Conservation (phyloP, 106 monocot species). For the Dioscorea dumetorum region DNA sequence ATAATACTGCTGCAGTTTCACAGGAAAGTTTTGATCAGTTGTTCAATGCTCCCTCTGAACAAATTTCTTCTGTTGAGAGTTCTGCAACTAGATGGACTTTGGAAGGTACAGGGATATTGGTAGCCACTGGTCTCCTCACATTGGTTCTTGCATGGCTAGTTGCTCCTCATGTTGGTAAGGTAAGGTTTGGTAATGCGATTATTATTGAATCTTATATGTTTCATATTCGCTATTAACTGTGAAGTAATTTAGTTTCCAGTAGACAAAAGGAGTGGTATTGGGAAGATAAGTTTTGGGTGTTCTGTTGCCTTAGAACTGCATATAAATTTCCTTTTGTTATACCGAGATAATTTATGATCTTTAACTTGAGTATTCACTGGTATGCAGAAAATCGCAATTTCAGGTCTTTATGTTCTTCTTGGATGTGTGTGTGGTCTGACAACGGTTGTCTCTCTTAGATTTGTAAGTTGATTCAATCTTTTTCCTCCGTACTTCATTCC, state of each 20-base stretch:
- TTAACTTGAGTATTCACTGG: neutral
- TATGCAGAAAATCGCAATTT: constrained; percentile 71
- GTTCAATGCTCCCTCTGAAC: constrained; percentile 23
- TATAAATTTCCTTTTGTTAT: no score
- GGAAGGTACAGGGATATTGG: constrained; percentile 59
- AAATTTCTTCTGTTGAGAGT: constrained; percentile 30
- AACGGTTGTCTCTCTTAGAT: constrained; percentile 67
- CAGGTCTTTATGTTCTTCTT: constrained; percentile 75
- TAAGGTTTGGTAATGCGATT: constrained; percentile 10
- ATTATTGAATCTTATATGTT: no score
- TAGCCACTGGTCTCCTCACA: constrained; percentile 66
- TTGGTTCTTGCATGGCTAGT: constrained; percentile 73
- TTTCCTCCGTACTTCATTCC: neutral
- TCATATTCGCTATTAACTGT: no score
- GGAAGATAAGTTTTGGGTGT: no score
- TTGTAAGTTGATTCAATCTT: constrained; percentile 44
- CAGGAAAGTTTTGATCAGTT: constrained; percentile 40
- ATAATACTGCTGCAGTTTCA: constrained; percentile 28
- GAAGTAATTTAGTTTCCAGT: no score
- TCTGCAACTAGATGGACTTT: constrained; percentile 45
- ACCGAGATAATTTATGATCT: no score
- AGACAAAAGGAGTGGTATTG: no score
- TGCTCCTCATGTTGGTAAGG: constrained; percentile 91
- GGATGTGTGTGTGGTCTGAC: constrained; percentile 75
- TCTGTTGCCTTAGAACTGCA: no score